Percentiles rank a stretch among this genome's conserved stretches.
Evolutionary conservation across 345 rosid genomes (phyloP).

Genomic region (Clausena lansium): DNA sequence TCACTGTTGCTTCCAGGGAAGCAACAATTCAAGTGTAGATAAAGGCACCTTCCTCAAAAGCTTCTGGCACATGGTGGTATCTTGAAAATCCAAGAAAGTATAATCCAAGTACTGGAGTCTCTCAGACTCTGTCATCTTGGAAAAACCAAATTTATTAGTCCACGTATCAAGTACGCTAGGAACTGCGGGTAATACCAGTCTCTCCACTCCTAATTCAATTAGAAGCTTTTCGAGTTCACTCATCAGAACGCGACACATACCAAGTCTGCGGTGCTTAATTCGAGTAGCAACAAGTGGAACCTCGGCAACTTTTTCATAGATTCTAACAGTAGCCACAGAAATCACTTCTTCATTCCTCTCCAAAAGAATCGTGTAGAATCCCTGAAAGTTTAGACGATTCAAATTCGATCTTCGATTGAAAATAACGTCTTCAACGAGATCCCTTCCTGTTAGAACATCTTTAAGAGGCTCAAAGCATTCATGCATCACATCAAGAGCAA

Average conservation of each 20-base stretch:
- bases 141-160: slow-evolving; percentile 49
- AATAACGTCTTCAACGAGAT: slow-evolving; percentile 60
- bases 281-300: slow-evolving; percentile 56
- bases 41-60: slow-evolving; percentile 16
- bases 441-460: slow-evolving; percentile 50
- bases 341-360: slow-evolving; percentile 52
- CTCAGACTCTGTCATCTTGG: slow-evolving; percentile 37
- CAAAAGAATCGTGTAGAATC: slow-evolving; percentile 58
- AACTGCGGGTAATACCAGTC: slow-evolving; percentile 50
- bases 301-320: slow-evolving; percentile 55
- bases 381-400: slow-evolving; percentile 45
- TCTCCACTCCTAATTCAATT: slow-evolving; percentile 41
- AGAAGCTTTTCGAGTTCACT: slow-evolving; percentile 57
- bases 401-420: slow-evolving; percentile 42
- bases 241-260: slow-evolving; percentile 53
- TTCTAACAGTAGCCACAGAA: slow-evolving; percentile 61
- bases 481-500: slow-evolving; percentile 60
- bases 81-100: slow-evolving; percentile 49
- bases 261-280: slow-evolving; percentile 35
- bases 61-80: slow-evolving; percentile 51
- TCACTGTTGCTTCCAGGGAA: not conserved
- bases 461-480: slow-evolving; percentile 67
- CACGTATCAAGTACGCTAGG: slow-evolving; percentile 37
- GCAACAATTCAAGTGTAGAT: not conserved
- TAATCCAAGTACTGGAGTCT: slow-evolving; percentile 29